Percentiles rank a stretch among this genome's conserved stretches.
Conservation (phyloP, 495 filamentous ascomycete genomes). For the Daldinia childiae region DNA sequence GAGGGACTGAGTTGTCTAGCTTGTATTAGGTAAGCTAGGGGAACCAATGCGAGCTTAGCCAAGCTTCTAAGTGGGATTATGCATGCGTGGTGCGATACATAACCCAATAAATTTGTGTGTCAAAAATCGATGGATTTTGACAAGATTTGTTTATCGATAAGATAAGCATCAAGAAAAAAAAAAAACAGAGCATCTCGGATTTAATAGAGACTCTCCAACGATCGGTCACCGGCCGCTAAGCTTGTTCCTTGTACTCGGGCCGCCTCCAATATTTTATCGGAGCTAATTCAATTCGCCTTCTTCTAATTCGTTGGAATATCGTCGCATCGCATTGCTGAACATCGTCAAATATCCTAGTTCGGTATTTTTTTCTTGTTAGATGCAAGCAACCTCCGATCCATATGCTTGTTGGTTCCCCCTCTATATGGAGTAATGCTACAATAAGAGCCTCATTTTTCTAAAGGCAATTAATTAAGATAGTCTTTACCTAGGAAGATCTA, state of each 20-base stretch:
- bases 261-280: conserved; percentile 34
- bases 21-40: conserved; percentile 28
- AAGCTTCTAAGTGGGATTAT: conserved; percentile 6
- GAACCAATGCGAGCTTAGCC: conserved; percentile 2
- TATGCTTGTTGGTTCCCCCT: conserved; percentile 20
- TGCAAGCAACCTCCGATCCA: conserved; percentile 12
- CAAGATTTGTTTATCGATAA: conserved; percentile 24
- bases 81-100: background rate
- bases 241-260: conserved; percentile 13
- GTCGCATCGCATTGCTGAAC: conserved; percentile 31
- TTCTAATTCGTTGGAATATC: conserved; percentile 30
- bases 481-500: background rate
- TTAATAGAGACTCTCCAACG: conserved; percentile 6
- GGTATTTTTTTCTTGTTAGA: conserved; percentile 38
- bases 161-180: conserved; percentile 9
- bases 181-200: conserved; percentile 10
- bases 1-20: conserved; percentile 17
- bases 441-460: conserved; percentile 19
- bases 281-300: conserved; percentile 34
- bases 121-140: background rate
- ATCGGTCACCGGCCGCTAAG: conserved; percentile 29
- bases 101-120: conserved; percentile 6
- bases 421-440: conserved; percentile 16
- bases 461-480: conserved; percentile 7
- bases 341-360: conserved; percentile 16